These are phyloP conservation scores for Gossypioides kirkii DNA, from an alignment of 345 rosid species.

Conservation along the genomic window DNA sequence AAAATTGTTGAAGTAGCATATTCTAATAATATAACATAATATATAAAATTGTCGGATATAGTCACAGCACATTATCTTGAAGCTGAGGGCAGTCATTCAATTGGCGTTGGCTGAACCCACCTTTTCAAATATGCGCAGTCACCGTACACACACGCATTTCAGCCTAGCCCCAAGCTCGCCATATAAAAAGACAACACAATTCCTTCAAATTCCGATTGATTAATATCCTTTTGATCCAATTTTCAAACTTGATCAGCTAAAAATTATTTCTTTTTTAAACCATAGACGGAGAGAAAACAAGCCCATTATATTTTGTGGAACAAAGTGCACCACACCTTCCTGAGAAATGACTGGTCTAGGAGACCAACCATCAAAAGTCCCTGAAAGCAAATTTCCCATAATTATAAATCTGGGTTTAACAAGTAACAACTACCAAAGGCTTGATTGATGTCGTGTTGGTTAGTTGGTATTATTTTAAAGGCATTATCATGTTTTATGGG, in stretches of 20 bases:
- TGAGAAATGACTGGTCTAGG: conserved; percentile 4
- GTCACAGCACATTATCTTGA: background rate
- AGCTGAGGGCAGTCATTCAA: background rate
- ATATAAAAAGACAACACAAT: background rate
- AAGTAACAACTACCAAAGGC: conserved; percentile 2
- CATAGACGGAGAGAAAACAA: background rate
- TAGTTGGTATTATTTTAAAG: background rate
- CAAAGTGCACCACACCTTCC: conserved; percentile 17
- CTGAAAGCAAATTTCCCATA: background rate
- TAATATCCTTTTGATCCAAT: background rate
- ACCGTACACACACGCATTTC: background rate
- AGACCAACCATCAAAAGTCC: conserved; percentile 10
- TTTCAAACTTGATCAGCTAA: conserved; percentile 5
- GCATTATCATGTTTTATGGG: conserved; percentile 39
- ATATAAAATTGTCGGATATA: background rate
- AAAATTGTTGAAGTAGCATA: background rate
- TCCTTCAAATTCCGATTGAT: background rate
- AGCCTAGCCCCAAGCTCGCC: background rate
- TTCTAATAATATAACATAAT: background rate
- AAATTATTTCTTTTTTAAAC: background rate
- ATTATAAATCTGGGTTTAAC: background rate
- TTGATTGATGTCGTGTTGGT: background rate
- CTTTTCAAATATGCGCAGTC: background rate
- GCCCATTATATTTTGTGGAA: conserved; percentile 6
- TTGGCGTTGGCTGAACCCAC: background rate